A percentile compares a stretch with the other conserved stretches of the same genome.
These are phyloP conservation scores for Alternaria infectoria DNA, from an alignment of 2,329 filamentous ascomycete species.

Conservation along the genomic window DNA sequence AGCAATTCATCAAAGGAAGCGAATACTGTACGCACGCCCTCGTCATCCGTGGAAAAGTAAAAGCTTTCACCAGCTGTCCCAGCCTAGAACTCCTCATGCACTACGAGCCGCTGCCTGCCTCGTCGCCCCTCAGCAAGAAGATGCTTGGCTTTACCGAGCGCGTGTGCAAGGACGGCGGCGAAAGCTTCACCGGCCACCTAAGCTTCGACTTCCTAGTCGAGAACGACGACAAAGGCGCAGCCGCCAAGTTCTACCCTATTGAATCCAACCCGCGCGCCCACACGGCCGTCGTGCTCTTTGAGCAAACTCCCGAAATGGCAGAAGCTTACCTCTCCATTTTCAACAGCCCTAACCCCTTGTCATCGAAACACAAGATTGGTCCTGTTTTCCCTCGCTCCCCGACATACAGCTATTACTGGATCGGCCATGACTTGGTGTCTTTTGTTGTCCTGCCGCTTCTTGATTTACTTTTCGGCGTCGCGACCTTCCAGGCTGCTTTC, in stretches of 20 bases:
- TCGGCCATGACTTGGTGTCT: constrained; percentile 69
- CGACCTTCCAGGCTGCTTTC: constrained; percentile 26
- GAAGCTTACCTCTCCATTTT: constrained; percentile 37
- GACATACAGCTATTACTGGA: constrained; percentile 62
- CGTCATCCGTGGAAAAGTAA: constrained; percentile 68
- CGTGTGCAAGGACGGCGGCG: constrained; percentile 60
- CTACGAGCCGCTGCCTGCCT: constrained; percentile 64
- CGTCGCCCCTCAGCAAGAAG: constrained; percentile 61
- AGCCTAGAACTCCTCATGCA: constrained; percentile 69
- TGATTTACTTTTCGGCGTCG: constrained; percentile 23
- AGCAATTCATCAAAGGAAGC: constrained; percentile 67
- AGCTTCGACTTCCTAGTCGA: constrained; percentile 74
- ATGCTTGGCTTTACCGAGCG: constrained; percentile 70
- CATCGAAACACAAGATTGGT: constrained; percentile 4
- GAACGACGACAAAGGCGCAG: constrained; percentile 39
- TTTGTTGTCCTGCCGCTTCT: constrained; percentile 52
- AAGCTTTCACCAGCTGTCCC: constrained; percentile 71
- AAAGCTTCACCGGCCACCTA: constrained; percentile 70
- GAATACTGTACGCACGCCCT: constrained; percentile 77
- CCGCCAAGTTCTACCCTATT: constrained; percentile 65
- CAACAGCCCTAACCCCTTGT: constrained; percentile 19
- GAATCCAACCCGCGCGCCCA: constrained; percentile 75
- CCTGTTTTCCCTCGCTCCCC: constrained; percentile 31
- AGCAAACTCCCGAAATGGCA: constrained; percentile 34
- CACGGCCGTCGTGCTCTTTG: constrained; percentile 70